Base-by-base conservation (phyloP, 768 basidiomycete genomes). In the Tylopilus cervinicoccineus region DNA sequence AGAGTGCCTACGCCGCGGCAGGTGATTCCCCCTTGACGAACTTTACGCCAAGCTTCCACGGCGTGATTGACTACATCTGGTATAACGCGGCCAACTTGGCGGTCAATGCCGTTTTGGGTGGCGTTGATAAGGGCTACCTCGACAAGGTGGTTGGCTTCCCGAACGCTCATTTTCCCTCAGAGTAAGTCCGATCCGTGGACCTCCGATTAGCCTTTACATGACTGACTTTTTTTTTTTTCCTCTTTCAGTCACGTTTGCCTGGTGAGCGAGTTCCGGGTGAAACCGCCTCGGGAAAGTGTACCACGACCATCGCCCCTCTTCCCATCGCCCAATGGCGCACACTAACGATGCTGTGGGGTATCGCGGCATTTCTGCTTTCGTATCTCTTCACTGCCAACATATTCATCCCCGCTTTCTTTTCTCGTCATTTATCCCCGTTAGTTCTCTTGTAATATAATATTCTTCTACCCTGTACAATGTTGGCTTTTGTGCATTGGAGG, bases 111-210 rank as follows among this genome's bases (percentile, higher is more conserved):
- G 81, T 95, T n/a, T 73, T 98, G 37, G 89, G 89, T 13, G 91
- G 88, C 65, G 84, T 97, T 50, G 93, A 97, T 64, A 76, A 75
- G 58, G 64, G 64, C 22, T 99, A 99, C 72, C 65, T 97, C 64
- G 83, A 86, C 55, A 91, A 91, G 72, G 82, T 82, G 16, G 95
- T 97, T 38, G 96, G 96, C 31, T 98, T 98, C 77, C 96, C 96
- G 24, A 94, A 97, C 67, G 81, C 84, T 2, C 92, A 97, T 64
- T 96, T 93, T 77, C 93, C 95, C 20, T 94, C 93, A 50, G 94
- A 97, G 93, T 97, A 69, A 64, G 92, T 84, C 14, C 38, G 50
- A 47, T 47, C 37, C 39, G 29, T 32, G 48, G 41, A 28, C 44
- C 16, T 8, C 39, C 54, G 38, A 44, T 42, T 39, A 45, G 6